Base-by-base conservation (phyloP, 176 grass and related monocot species). In the Carex cristatella region DNA sequence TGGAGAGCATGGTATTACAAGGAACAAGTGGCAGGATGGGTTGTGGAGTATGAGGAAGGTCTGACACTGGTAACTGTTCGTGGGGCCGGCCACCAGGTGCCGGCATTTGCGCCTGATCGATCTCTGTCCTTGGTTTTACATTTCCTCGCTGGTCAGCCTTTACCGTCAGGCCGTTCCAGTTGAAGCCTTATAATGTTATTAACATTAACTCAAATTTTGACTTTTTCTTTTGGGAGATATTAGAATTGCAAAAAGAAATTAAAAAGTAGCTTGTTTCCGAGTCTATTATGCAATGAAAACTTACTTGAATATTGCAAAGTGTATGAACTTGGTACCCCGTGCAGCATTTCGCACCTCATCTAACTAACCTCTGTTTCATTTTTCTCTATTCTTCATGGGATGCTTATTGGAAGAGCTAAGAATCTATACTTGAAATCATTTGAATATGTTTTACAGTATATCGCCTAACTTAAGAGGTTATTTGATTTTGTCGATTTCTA, bases 51-150 rank as follows among this genome's bases (percentile, higher is more conserved):
- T 69, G 86, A 95, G 80, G 86, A 93, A 68, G 95, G 94, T 37
- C 78, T 97, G 2, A 90, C 88, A 60, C 79, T 98, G 28, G 93
- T 90, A 0, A 98, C 95, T 33, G 91, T 98, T 81, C 90, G 95
- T 68, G 95, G 95, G 14, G 95, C 95, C 0, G 95, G 95, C 0
- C 95, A 94, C 89, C 95, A 98, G 83, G 95, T 98, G 64, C 95
- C 95, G 38, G 89, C 90, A 71, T 98, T 98, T 79, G 88, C 88
- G 63, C 95, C 95, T 0, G 85, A 30, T 51, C 85, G 82, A 13
- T 88, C 92, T 1, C 89, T 98, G 49, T 89, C 86, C 62, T 60
- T 98, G 85, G 66, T 95, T 82, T 72, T 89, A 77, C 95, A 95
- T 71, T 98, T 98, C 85, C 89, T 98, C 10, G n/a, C 33, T 2